phyloP scores from a whole-genome alignment of 2,329 filamentous ascomycete species.

The Zopfia rhizophila region DNA sequence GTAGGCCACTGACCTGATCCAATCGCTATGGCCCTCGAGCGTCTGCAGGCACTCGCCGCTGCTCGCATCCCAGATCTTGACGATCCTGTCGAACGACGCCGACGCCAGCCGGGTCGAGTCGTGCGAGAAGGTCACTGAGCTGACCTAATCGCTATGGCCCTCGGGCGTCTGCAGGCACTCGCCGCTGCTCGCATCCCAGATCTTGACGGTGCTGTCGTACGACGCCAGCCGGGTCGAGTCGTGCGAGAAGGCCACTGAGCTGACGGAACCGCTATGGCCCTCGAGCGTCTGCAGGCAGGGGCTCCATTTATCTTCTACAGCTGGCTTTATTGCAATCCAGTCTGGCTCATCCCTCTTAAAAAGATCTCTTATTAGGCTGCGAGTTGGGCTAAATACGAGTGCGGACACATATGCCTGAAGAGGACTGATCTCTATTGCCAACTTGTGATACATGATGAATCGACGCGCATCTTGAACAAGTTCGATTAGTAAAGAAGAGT shows the following conservation, averaged over 20 bases:
- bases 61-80: too few relatives aligned
- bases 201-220: slow-evolving; percentile 12
- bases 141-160: slow-evolving; percentile 16
- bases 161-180: slow-evolving; percentile 12
- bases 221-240: slow-evolving; percentile 15
- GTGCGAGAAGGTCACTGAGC: slow-evolving; percentile 26
- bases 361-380: slow-evolving; percentile 25
- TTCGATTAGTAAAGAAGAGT: slow-evolving; percentile 3
- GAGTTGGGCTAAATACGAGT: slow-evolving; percentile 31
- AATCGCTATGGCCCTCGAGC: too few relatives aligned
- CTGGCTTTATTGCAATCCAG: slow-evolving; percentile 21
- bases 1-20: too few relatives aligned
- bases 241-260: slow-evolving; percentile 24
- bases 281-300: slow-evolving; percentile 21
- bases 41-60: too few relatives aligned
- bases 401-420: slow-evolving; percentile 31
- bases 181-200: slow-evolving; percentile 16
- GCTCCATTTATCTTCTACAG: slow-evolving; percentile 16
- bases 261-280: slow-evolving; percentile 22
- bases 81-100: slow-evolving; percentile 13
- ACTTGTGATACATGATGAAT: slow-evolving; percentile 27
- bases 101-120: slow-evolving; percentile 28
- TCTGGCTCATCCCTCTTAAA: slow-evolving; percentile 27
- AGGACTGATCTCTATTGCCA: slow-evolving; percentile 25
- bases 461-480: slow-evolving; percentile 20